phyloP scores from a whole-genome alignment of 2,329 filamentous ascomycete genomes.

The Aspergillus jensenii region DNA sequence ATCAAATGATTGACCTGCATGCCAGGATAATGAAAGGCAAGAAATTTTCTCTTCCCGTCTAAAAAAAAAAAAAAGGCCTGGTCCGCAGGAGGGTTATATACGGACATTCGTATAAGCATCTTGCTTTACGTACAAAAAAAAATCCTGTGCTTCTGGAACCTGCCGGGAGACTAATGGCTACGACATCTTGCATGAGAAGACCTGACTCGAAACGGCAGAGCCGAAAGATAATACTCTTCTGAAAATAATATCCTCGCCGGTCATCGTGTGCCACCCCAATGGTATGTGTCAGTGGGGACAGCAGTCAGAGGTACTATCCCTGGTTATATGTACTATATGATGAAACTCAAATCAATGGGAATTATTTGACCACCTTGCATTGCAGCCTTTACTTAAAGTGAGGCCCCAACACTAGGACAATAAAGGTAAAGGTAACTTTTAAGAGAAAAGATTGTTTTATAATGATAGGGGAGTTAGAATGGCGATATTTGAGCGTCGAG shows the following conservation, averaged over 20 bases:
- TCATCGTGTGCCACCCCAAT: not conserved
- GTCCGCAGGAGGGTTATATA: not conserved
- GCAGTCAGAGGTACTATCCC: not conserved
- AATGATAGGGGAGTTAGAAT: not conserved
- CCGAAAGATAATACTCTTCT: not conserved
- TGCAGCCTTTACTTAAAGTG: not conserved
- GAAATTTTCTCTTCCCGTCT: conserved; percentile 84
- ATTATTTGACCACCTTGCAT: not conserved
- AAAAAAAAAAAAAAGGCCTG: conserved; percentile 17
- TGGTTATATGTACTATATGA: conserved; percentile 1
- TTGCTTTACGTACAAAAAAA: not conserved
- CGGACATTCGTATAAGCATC: not conserved
- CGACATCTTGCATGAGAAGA: not conserved
- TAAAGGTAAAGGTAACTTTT: not conserved
- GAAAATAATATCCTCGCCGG: not conserved
- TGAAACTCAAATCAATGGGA: conserved; percentile 1
- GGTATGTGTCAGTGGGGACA: not conserved
- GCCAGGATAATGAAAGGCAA: conserved; percentile 73
- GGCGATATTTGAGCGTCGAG: not conserved
- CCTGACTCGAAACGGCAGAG: not conserved
- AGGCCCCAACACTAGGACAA: not conserved
- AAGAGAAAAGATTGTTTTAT: not conserved
- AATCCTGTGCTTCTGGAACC: not conserved
- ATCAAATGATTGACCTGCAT: conserved; percentile 2
- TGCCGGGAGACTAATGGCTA: not conserved